These are phyloP conservation scores for Golubevia sp. DNA, from an alignment of 1,284 basidiomycete genomes.

Conservation along the genomic window DNA sequence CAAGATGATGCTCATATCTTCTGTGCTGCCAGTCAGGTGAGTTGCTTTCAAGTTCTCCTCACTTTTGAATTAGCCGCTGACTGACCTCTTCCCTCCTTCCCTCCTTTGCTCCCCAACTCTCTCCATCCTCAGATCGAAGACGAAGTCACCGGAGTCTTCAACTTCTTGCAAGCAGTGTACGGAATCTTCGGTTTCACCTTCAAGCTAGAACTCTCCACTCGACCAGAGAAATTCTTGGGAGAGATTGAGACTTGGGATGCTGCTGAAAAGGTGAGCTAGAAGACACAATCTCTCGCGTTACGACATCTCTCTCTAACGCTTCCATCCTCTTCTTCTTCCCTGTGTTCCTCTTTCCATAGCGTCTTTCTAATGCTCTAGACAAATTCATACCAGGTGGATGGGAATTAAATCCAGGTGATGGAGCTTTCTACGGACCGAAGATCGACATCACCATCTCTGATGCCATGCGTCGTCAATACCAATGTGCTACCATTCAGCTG, in stretches of 20 bases:
- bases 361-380: slow-evolving; percentile 83
- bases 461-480: slow-evolving; percentile 83
- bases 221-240: slow-evolving; percentile 93
- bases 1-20: slow-evolving; percentile 98
- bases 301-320: no score
- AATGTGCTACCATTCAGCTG: slow-evolving; percentile 98
- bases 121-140: slow-evolving; percentile 72
- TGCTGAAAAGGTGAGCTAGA: slow-evolving; percentile 73
- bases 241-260: slow-evolving; percentile 85
- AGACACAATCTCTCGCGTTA: no score
- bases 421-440: slow-evolving; percentile 73
- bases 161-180: slow-evolving; percentile 88
- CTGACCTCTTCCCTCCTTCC: background rate
- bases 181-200: slow-evolving; percentile 98
- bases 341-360: slow-evolving; percentile 64
- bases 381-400: slow-evolving; percentile 86
- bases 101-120: background rate
- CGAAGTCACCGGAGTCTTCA: slow-evolving; percentile 85
- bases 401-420: slow-evolving; percentile 93
- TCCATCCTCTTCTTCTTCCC: background rate
- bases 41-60: slow-evolving; percentile 9
- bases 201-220: slow-evolving; percentile 90
- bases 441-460: slow-evolving; percentile 98
- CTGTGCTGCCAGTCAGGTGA: slow-evolving; percentile 88
- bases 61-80: background rate